Conservation (phyloP, 805 yeast species). For the Yarrowia sp. region DNA sequence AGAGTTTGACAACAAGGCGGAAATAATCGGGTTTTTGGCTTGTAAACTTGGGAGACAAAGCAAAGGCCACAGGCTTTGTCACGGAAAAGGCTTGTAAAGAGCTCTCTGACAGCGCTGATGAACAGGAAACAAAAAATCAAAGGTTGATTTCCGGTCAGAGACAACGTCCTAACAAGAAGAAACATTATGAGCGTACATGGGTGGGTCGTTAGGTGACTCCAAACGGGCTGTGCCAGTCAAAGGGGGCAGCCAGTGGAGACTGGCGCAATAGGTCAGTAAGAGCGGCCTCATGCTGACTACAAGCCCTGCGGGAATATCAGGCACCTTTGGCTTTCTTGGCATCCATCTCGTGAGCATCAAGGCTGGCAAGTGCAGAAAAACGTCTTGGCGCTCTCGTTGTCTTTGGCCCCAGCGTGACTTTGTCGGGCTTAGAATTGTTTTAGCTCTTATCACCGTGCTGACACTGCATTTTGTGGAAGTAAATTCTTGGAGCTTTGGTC, state of each 20-base stretch:
- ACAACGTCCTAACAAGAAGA: background rate
- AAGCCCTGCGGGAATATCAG: constrained; percentile 8
- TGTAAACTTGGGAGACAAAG: background rate
- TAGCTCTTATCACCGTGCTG: constrained; percentile 20
- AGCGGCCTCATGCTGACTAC: background rate
- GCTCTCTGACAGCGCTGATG: background rate
- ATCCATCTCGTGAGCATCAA: constrained; percentile 18
- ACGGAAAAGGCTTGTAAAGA: too few relatives aligned
- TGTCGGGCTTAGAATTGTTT: constrained; percentile 13
- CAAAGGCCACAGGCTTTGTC: background rate
- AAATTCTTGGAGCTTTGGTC: constrained; percentile 18
- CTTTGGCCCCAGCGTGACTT: background rate
- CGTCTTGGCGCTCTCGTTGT: background rate
- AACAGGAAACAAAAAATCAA: background rate
- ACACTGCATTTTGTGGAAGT: background rate
- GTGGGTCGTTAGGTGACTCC: background rate
- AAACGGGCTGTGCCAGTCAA: background rate
- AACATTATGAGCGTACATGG: background rate
- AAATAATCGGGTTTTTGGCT: constrained; percentile 3
- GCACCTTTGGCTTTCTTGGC: constrained; percentile 4
- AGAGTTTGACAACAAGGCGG: constrained; percentile 9
- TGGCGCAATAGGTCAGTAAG: too few relatives aligned
- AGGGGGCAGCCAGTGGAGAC: too few relatives aligned
- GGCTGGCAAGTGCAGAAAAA: background rate
- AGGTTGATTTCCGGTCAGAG: background rate